Conservation (phyloP, 306 rosid species). For the Quercus berberidifolia region DNA sequence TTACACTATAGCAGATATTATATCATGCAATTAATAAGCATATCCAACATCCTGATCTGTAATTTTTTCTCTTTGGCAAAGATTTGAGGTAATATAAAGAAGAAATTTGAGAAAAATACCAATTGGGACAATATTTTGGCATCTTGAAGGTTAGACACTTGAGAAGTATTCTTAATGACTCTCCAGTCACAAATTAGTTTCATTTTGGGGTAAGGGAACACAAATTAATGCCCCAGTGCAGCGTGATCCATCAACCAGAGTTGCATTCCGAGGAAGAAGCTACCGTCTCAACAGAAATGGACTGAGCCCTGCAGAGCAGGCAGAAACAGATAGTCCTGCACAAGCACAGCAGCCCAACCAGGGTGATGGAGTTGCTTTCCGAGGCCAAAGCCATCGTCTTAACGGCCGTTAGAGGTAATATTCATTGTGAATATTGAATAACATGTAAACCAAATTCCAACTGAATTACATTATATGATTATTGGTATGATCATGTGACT, state of each 20-base stretch:
- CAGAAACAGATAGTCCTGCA: conserved; percentile 13
- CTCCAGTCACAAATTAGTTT: conserved; percentile 56
- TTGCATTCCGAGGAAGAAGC: conserved; percentile 62
- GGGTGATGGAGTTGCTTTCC: conserved; percentile 32
- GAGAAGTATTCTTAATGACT: conserved; percentile 23
- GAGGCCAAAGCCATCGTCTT: conserved; percentile 44
- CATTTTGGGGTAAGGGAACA: conserved; percentile 70
- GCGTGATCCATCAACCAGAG: conserved; percentile 53
- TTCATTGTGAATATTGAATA: neutral
- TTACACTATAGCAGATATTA: no score
- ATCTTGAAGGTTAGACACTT: no score
- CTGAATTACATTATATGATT: neutral
- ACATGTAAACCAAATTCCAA: neutral
- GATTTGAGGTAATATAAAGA: no score
- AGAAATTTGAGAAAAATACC: no score
- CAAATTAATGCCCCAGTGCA: conserved; percentile 66
- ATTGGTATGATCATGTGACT: no score
- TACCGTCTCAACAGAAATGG: conserved; percentile 43
- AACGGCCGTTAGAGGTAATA: neutral
- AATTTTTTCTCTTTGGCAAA: no score
- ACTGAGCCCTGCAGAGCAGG: conserved; percentile 20
- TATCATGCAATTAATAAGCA: no score
- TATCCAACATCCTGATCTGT: no score
- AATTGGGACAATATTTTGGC: no score
- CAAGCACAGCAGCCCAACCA: conserved; percentile 23